phyloP scores from a whole-genome alignment of 768 basidiomycete species.

The Dendrothele bispora region DNA sequence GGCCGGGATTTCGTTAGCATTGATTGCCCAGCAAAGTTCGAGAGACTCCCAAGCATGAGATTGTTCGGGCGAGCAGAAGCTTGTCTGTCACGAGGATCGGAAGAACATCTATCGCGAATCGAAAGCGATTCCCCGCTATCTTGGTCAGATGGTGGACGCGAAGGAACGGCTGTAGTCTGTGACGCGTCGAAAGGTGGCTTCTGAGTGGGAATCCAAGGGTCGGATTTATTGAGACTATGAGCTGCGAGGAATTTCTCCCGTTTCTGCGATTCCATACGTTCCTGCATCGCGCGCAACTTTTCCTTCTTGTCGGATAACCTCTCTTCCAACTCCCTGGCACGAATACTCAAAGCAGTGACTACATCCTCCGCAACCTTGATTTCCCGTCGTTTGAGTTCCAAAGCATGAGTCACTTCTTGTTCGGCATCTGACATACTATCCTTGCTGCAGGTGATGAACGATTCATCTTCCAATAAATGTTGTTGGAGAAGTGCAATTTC shows the following conservation, averaged over 20 bases:
- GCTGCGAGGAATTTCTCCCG: conserved; percentile 19
- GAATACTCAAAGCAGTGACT: conserved; percentile 57
- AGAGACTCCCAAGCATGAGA: conserved; percentile 29
- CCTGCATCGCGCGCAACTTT: conserved; percentile 55
- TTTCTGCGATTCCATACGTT: conserved; percentile 52
- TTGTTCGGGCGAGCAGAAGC: conserved; percentile 18
- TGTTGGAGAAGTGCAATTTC: conserved; percentile 59
- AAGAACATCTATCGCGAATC: background rate
- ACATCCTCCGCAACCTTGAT: conserved; percentile 68
- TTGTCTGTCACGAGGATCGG: background rate
- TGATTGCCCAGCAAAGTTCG: conserved; percentile 17
- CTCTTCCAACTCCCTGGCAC: conserved; percentile 75
- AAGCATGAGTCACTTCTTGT: conserved; percentile 48
- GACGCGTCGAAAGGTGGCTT: background rate
- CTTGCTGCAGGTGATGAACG: conserved; percentile 46
- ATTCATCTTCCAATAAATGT: conserved; percentile 55
- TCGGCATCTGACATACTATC: conserved; percentile 49
- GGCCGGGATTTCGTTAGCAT: conserved; percentile 9
- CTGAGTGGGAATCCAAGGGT: conserved; percentile 1
- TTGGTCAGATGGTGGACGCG: too few species aligned
- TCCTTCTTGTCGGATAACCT: conserved; percentile 63
- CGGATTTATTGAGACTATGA: conserved; percentile 13
- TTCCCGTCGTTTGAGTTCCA: conserved; percentile 61
- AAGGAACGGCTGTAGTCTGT: background rate
- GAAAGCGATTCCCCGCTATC: too few species aligned